Conservation (phyloP, 1,284 basidiomycete genomes). For the Lentinus polychrous region DNA sequence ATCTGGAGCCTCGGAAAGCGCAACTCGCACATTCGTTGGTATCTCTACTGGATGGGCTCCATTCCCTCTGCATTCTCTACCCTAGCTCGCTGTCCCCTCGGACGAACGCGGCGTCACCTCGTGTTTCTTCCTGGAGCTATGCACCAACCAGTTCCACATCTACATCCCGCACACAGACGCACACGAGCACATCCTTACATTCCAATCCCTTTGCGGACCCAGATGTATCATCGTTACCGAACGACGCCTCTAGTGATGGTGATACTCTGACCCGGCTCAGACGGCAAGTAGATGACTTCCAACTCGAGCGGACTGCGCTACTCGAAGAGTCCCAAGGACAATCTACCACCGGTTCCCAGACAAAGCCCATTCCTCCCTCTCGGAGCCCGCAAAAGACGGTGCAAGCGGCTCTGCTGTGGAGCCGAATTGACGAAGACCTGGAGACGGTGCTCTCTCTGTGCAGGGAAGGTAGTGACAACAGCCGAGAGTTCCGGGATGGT, state of each 20-base stretch:
- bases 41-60: slow-evolving; percentile 59
- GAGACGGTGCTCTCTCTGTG: slow-evolving; percentile 63
- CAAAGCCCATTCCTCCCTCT: slow-evolving; percentile 35
- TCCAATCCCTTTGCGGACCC: slow-evolving; percentile 13
- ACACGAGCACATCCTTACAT: slow-evolving; percentile 9
- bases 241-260: slow-evolving; percentile 9
- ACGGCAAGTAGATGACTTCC: slow-evolving; percentile 63
- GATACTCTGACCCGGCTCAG: slow-evolving; percentile 56
- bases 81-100: slow-evolving; percentile 10
- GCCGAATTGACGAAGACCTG: slow-evolving; percentile 63
- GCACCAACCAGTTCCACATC: slow-evolving; percentile 22
- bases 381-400: slow-evolving; percentile 48
- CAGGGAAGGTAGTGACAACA: slow-evolving; percentile 21
- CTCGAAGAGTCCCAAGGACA: slow-evolving; percentile 6
- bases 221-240: no score
- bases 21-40: slow-evolving; percentile 58
- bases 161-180: not conserved
- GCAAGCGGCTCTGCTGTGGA: slow-evolving; percentile 67
- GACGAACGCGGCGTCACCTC: slow-evolving; percentile 12
- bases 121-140: slow-evolving; percentile 19
- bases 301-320: slow-evolving; percentile 37
- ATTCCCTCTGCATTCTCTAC: slow-evolving; percentile 43
- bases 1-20: slow-evolving; percentile 36
- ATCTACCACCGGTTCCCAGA: no score
- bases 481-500: slow-evolving; percentile 1